Evolutionary conservation across 1,139 yeast species (phyloP), one percentile per base, ranked within the genome.

Genomic region (Eremothecium cymbalariae): DNA sequence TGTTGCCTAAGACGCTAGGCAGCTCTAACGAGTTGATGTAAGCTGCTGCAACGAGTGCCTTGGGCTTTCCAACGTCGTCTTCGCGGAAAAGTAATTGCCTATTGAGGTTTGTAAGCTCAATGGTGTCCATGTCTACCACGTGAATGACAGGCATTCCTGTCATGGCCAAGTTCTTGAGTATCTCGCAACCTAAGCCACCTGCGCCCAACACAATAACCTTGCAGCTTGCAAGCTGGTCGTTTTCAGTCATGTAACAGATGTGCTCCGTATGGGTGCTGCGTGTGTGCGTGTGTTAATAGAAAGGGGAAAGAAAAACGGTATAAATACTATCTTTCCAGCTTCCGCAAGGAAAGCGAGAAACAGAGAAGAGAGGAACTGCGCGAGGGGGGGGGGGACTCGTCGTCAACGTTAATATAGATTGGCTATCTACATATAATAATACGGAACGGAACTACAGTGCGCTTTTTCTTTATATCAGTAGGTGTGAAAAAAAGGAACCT

Each of bases 121-220:
- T 85, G 2, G 94, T 85, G 58, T 90, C 97, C 95, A 88, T 83
- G 55, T 90, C 98, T 26, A 90, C 83, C 12, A 90, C 77, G 48
- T 83, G 81, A 26, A 90, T 77, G 39, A 78, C 65, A 34, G 64
- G 65, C 51, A 88, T 82, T 3, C 95, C 94, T 3, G 79, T 67
- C 36, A 83, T 64, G 0, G 93, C 90, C 33, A 90, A 64, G 57
- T 86, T 77, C 62, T 88, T 88, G 34, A 90, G 62, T 23, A 90
- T 77, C 59, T 90, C 97, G 62, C 97, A 90, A 0, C 98, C 98
- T 8, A 90, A 64, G 0, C 98, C 98, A 2, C 97, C 97, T 1
- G 97, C 96, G 0, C 98, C 97, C 25, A 88, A 64, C 1, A 80
- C 77, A 43, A 68, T 65, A 43, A 74, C 56, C 38, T 34, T 34